Evolutionary conservation across 192 early-diverging fungal species (phyloP).

Genomic region (Backusella mclennaniae): DNA sequence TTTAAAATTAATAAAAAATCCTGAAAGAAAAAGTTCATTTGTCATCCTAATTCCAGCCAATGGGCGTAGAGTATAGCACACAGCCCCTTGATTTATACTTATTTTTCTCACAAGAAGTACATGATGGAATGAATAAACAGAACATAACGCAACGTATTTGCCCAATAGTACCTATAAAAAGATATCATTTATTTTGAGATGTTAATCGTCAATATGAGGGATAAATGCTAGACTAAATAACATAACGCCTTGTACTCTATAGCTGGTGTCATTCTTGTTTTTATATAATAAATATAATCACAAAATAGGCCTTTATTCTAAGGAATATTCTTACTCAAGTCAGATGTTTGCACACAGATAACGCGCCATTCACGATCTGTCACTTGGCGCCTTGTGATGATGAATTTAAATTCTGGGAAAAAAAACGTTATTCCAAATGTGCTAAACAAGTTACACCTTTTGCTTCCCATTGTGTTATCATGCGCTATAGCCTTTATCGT

Average conservation of each 20-base stretch:
- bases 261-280: too few species aligned
- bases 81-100: neutral
- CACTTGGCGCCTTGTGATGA: neutral
- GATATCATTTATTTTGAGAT: too few species aligned
- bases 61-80: neutral
- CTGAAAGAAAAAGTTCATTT: neutral
- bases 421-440: neutral
- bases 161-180: too few species aligned
- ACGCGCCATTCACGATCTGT: neutral
- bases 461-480: neutral
- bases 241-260: too few species aligned
- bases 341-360: neutral
- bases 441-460: neutral
- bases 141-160: neutral
- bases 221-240: too few species aligned
- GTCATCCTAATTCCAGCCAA: conserved; percentile 1
- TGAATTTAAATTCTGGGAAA: neutral
- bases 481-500: neutral
- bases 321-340: neutral
- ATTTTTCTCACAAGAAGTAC: neutral
- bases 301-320: neutral
- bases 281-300: too few species aligned
- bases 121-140: neutral
- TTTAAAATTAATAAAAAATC: neutral
- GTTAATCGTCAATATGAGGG: too few species aligned